Percentiles rank a stretch among this genome's conserved stretches.
These are phyloP conservation scores for Eremochloa ophiuroides DNA, from an alignment of 176 grass and related monocot genomes.

Conservation along the genomic window DNA sequence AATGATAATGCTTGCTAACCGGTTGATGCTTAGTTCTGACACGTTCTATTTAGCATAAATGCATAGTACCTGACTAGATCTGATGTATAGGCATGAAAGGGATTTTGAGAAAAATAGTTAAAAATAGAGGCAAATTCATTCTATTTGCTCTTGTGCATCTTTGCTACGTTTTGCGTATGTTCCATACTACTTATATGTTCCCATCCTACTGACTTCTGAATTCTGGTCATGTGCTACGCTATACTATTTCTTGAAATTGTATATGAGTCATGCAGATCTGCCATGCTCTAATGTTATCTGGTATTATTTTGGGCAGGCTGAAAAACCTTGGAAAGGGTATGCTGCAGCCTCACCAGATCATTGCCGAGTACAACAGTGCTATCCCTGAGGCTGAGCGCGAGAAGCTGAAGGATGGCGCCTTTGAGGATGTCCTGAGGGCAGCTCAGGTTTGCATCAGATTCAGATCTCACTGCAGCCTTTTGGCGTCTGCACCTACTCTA, in stretches of 20 bases:
- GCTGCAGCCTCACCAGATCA: constrained; percentile 90
- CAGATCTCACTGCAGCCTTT: neutral
- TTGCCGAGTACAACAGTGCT: constrained; percentile 67
- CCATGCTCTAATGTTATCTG: neutral
- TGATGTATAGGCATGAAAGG: neutral
- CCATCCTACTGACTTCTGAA: neutral
- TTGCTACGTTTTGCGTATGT: neutral
- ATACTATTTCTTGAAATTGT: neutral
- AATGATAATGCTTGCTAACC: neutral
- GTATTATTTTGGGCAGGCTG: constrained; percentile 42
- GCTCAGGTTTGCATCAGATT: constrained; percentile 59
- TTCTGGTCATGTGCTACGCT: neutral
- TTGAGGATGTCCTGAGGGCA: constrained; percentile 87
- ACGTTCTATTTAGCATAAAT: neutral
- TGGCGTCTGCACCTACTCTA: neutral
- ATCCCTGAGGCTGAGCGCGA: constrained; percentile 76
- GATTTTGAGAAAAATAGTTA: neutral
- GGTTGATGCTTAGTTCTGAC: constrained; percentile 5
- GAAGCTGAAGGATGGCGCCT: constrained; percentile 91
- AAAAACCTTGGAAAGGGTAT: constrained; percentile 88
- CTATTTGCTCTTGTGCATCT: neutral
- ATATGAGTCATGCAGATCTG: neutral
- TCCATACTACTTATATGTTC: neutral
- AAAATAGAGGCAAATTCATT: no score
- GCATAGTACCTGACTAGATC: constrained; percentile 9